Percentiles rank a stretch among this genome's conserved stretches.
Conservation (phyloP, 2,329 filamentous ascomycete genomes). For the Fonsecaea nubica region DNA sequence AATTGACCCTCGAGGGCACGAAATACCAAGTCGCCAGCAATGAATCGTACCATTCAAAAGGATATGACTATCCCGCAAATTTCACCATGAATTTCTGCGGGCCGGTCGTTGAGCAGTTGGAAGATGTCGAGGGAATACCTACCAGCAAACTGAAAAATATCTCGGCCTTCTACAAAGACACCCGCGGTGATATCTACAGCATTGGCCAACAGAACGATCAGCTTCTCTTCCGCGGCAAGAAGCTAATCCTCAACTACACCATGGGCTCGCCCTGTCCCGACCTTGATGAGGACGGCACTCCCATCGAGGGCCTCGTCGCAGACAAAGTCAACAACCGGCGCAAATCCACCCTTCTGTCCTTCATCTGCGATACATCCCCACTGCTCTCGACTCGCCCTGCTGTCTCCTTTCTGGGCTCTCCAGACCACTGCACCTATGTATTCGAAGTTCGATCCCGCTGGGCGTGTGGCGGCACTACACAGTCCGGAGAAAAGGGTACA, state of each 20-base stretch:
- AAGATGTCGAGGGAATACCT: conserved; percentile 55
- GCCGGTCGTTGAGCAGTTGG: conserved; percentile 55
- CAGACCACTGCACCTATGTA: conserved; percentile 92
- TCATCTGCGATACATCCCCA: conserved; percentile 80
- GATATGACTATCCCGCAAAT: conserved; percentile 58
- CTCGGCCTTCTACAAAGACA: conserved; percentile 56
- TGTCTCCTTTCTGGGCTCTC: conserved; percentile 84
- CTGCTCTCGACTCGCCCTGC: conserved; percentile 59
- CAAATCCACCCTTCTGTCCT: conserved; percentile 88
- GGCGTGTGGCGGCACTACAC: conserved; percentile 75
- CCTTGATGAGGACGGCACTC: conserved; percentile 39
- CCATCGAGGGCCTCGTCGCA: conserved; percentile 28
- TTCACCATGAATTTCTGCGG: conserved; percentile 60
- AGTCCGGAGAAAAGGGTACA: conserved; percentile 56
- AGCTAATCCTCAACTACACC: conserved; percentile 77
- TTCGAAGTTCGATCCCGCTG: conserved; percentile 89
- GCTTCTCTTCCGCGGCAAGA: conserved; percentile 57
- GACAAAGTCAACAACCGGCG: conserved; percentile 47
- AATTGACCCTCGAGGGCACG: conserved; percentile 45
- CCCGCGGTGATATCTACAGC: conserved; percentile 35
- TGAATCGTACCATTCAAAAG: conserved; percentile 57
- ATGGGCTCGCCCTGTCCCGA: conserved; percentile 73
- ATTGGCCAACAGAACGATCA: conserved; percentile 53
- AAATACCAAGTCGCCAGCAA: conserved; percentile 53
- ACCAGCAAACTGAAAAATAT: conserved; percentile 53